Base-by-base conservation (phyloP, 139 green algal species). In the Edaphochlamys debaryana region DNA sequence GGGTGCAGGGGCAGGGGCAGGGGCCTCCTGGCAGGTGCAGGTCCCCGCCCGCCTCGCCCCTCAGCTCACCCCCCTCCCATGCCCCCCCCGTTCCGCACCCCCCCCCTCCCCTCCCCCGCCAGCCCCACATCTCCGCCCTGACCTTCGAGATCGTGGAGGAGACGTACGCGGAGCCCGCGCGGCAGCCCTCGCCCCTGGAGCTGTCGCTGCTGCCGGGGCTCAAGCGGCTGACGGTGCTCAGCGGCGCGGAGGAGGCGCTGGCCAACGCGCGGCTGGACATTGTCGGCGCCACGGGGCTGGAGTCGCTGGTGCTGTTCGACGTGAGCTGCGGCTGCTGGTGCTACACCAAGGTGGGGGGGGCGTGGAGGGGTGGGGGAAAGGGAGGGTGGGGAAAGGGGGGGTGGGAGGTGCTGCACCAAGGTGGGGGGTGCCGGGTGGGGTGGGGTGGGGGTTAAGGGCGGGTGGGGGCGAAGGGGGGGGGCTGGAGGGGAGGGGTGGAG, bases 101-200 rank as follows among this genome's bases (percentile, higher is more conserved):
- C 38, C 67, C 5, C 3, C 40, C 68, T 32, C 29, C 29, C 38
- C 0, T 8, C 38, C 42, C 0, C 48, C 69, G 2, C 22, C 75
- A 82, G 75, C 9, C 75, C 9, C 75, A 82, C 41, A 30, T 82
- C 23, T 50, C 75, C n/a, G 77, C 64, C 8, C 48, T 84, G 3
- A 84, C 64, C 34, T 84, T 84, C 42, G 78, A 84, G 45, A 84
- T 84, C n/a, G 78, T 84, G 48, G 78, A 84, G 64, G 78, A 84
- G 78, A 84, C 78, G 6, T 84, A 84, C 52, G 78, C 78, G 6
- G 78, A 84, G 66, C 78, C 78, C 6, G 29, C 78, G 32, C 48
- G 64, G 29, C 34, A 37, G 8, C 17, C 66, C 48, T 40, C 48
- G 32, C 78, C 78, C 23, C 45, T 84, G 66, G 78, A 84, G 36